Conservation (phyloP, 192 early-diverging fungal genomes). For the Lobosporangium transversale region DNA sequence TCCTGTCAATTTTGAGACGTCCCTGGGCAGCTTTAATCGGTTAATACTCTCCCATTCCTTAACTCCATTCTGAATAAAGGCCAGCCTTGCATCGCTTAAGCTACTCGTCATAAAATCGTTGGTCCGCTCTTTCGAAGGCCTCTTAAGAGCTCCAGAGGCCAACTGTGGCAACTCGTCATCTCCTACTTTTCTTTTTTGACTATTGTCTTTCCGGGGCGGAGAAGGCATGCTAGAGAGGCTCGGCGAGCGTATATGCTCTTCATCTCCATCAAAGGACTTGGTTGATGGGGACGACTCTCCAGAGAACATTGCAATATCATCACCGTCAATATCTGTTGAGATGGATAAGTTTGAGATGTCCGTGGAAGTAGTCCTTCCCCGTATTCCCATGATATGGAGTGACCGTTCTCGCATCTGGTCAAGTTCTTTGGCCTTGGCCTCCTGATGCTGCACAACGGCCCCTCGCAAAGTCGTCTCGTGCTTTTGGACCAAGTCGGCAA, state of each 20-base stretch:
- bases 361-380: neutral
- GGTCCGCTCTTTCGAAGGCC: neutral
- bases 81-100: too few species aligned
- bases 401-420: conserved; percentile 12
- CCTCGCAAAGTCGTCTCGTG: conserved; percentile 11
- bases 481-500: conserved; percentile 17
- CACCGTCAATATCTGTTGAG: neutral
- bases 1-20: too few species aligned
- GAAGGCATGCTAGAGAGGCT: too few species aligned
- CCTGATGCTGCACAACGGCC: conserved; percentile 7
- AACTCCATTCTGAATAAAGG: conserved; percentile 16
- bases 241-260: too few species aligned
- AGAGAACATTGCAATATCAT: conserved; percentile 16
- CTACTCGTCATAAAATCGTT: too few species aligned
- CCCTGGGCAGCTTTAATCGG: too few species aligned
- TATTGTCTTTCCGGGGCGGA: neutral
- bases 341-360: neutral
- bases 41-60: conserved; percentile 14
- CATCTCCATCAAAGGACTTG: conserved; percentile 9
- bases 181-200: conserved; percentile 11
- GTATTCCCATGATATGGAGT: conserved; percentile 21
- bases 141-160: neutral
- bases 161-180: neutral
- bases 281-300: conserved; percentile 20
- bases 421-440: conserved; percentile 19